phyloP scores from a whole-genome alignment of 2,329 filamentous ascomycete genomes.

The Simplicillium sp. region DNA sequence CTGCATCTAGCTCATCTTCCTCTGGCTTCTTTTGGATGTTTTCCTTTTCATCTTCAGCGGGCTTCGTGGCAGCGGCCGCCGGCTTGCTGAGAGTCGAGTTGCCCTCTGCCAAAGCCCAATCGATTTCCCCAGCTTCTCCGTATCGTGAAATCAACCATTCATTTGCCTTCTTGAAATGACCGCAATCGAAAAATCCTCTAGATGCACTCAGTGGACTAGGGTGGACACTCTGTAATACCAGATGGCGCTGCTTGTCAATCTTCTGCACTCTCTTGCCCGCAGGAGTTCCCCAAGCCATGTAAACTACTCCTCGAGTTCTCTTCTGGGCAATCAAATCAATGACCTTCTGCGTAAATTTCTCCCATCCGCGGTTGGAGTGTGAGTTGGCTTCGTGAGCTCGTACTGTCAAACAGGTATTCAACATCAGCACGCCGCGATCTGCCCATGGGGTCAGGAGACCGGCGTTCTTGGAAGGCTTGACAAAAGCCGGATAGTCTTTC shows the following conservation, averaged over 20 bases:
- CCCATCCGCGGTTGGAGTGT: conserved; percentile 84
- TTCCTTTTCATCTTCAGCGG: conserved; percentile 12
- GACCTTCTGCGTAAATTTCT: conserved; percentile 81
- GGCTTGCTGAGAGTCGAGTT: conserved; percentile 20
- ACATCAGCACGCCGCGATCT: conserved; percentile 79
- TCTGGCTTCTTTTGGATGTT: conserved; percentile 9
- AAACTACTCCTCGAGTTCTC: conserved; percentile 75
- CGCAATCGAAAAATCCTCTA: conserved; percentile 74
- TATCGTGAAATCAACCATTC: conserved; percentile 76
- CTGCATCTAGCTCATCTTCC: conserved; percentile 10
- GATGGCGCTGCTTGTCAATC: conserved; percentile 64
- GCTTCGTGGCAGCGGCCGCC: conserved; percentile 15
- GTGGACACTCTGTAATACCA: conserved; percentile 80
- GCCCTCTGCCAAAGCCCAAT: conserved; percentile 60
- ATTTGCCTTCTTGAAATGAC: conserved; percentile 74
- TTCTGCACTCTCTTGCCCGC: conserved; percentile 71
- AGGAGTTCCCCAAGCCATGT: conserved; percentile 85
- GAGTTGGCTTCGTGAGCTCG: conserved; percentile 80
- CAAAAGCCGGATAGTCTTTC: conserved; percentile 79
- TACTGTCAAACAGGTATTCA: conserved; percentile 94
- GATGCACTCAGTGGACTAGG: conserved; percentile 85
- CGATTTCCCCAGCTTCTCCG: conserved; percentile 69
- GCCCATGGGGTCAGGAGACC: conserved; percentile 91
- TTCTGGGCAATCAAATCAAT: conserved; percentile 79
- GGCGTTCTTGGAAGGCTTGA: conserved; percentile 62